Evolutionary conservation across 2,329 filamentous ascomycete genomes (phyloP).

Genomic region (Aureobasidium subglaciale): DNA sequence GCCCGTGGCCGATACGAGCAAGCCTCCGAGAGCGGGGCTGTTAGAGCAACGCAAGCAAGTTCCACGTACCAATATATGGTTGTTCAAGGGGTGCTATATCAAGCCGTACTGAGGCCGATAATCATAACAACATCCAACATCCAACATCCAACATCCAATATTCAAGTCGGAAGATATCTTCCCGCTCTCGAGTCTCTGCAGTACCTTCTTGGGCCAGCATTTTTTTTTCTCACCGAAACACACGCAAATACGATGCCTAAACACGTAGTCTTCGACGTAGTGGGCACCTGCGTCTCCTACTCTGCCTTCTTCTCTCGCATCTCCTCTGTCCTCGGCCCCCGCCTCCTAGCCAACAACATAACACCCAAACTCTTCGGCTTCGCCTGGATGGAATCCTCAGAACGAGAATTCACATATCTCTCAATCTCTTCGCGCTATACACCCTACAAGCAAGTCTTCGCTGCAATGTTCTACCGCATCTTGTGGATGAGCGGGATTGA

Average conservation of each 20-base stretch:
- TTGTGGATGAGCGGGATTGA: slow-evolving; percentile 39
- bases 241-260: slow-evolving; percentile 12
- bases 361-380: slow-evolving; percentile 39
- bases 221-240: too few relatives aligned
- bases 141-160: too few relatives aligned
- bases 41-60: too few relatives aligned
- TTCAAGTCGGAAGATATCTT: too few relatives aligned
- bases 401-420: slow-evolving; percentile 46
- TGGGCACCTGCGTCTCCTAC: slow-evolving; percentile 46
- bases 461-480: slow-evolving; percentile 43
- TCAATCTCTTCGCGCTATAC: slow-evolving; percentile 39
- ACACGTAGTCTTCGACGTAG: slow-evolving; percentile 36
- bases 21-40: too few relatives aligned
- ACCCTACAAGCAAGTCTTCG: slow-evolving; percentile 38
- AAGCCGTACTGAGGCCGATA: too few relatives aligned
- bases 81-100: too few relatives aligned
- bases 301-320: slow-evolving; percentile 38
- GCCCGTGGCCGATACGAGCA: too few relatives aligned
- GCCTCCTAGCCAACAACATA: slow-evolving; percentile 34
- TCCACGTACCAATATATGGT: too few relatives aligned
- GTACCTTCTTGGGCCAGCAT: too few relatives aligned
- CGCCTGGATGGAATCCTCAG: slow-evolving; percentile 41
- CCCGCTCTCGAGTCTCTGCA: too few relatives aligned
- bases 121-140: too few relatives aligned
- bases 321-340: slow-evolving; percentile 35